Conservation (phyloP, 345 rosid species). For the Anacardium occidentale region DNA sequence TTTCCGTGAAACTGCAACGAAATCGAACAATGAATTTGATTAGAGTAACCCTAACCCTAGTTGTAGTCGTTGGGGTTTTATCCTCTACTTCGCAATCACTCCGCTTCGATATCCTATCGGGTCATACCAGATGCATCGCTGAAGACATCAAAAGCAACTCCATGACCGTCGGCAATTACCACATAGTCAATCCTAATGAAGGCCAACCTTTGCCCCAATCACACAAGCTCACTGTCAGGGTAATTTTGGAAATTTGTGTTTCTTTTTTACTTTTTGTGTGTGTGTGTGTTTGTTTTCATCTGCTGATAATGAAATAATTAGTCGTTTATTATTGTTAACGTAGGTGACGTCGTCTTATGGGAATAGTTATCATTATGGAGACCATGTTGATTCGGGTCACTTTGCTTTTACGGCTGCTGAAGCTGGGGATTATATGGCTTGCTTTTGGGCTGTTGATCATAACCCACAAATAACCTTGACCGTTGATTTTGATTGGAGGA, state of each 20-base stretch:
- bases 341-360: constrained; percentile 86
- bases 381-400: constrained; percentile 66
- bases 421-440: constrained; percentile 77
- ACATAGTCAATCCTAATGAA: constrained; percentile 64
- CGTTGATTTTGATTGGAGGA: constrained; percentile 85
- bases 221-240: constrained; percentile 74
- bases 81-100: constrained; percentile 42
- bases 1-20: too few species aligned
- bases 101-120: constrained; percentile 76
- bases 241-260: constrained; percentile 1
- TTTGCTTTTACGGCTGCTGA: constrained; percentile 86
- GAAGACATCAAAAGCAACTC: constrained; percentile 84
- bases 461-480: constrained; percentile 50
- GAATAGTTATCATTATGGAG: constrained; percentile 64
- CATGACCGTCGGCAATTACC: constrained; percentile 87
- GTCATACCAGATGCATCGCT: constrained; percentile 82
- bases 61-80: constrained; percentile 25
- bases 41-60: background rate
- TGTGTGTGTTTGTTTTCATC: too few species aligned
- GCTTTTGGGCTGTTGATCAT: constrained; percentile 72
- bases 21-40: constrained; percentile 27
- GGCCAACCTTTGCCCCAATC: constrained; percentile 70
- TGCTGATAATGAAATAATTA: background rate
- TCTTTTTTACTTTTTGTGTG: background rate
- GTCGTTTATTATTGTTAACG: background rate